Conservation (phyloP, 768 basidiomycete genomes). For the Pleurotus eryngii region DNA sequence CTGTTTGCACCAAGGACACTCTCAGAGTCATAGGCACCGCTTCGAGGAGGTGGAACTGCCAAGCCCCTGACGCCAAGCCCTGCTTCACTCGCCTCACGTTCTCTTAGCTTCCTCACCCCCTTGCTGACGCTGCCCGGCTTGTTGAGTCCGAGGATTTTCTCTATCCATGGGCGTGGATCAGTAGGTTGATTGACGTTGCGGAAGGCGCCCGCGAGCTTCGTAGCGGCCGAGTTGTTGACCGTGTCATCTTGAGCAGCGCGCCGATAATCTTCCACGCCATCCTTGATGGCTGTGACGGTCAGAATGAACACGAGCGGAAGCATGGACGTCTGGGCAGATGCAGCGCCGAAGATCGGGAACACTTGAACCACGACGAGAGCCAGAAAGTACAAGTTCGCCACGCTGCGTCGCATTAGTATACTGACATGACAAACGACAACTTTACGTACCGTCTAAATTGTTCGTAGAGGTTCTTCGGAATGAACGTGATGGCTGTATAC, state of each 20-base stretch:
- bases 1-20: constrained; percentile 35
- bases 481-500: constrained; percentile 86
- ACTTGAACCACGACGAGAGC: constrained; percentile 82
- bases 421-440: not conserved
- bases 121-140: constrained; percentile 73
- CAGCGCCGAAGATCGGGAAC: constrained; percentile 89
- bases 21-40: not conserved
- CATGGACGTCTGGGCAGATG: constrained; percentile 76
- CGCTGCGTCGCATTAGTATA: constrained; percentile 33
- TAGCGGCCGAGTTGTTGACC: constrained; percentile 92
- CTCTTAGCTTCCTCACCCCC: constrained; percentile 82
- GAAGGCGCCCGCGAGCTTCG: constrained; percentile 81
- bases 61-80: constrained; percentile 3
- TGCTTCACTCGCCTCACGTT: constrained; percentile 63
- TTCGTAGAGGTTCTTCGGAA: constrained; percentile 93
- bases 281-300: constrained; percentile 88
- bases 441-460: constrained; percentile 79
- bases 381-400: constrained; percentile 93
- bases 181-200: constrained; percentile 83
- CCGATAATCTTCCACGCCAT: constrained; percentile 95
- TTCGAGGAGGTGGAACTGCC: not conserved
- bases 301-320: constrained; percentile 88
- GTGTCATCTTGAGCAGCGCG: constrained; percentile 84
- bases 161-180: constrained; percentile 73
- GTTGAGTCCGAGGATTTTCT: constrained; percentile 70